Percentiles rank a stretch among this genome's conserved stretches.
phyloP scores from a whole-genome alignment of 192 early-diverging fungal genomes.

The Bifiguratus adelaidae region DNA sequence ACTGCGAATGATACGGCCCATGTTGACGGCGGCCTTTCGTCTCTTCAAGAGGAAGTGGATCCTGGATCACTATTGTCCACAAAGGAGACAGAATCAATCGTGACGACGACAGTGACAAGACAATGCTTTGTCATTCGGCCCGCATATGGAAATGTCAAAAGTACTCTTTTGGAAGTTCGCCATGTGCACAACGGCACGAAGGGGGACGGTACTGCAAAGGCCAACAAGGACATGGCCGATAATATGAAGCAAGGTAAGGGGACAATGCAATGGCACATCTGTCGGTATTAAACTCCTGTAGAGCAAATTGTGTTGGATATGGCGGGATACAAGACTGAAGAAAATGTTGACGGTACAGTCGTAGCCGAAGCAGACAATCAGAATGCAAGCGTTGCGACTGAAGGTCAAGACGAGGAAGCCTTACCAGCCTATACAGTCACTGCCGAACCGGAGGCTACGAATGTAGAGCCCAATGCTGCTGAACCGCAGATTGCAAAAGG shows the following conservation, averaged over 20 bases:
- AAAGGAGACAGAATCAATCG: not conserved
- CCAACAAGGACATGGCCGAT: not conserved
- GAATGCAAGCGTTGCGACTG: too few relatives aligned
- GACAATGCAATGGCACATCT: too few relatives aligned
- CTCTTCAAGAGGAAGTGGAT: constrained; percentile 9
- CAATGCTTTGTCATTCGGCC: constrained; percentile 19
- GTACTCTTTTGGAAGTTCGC: constrained; percentile 12
- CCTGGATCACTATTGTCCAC: constrained; percentile 1
- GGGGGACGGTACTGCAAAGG: not conserved
- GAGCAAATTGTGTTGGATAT: constrained; percentile 36
- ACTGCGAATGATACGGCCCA: not conserved
- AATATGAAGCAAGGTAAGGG: not conserved
- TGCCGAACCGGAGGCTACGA: too few relatives aligned
- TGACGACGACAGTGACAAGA: constrained; percentile 15
- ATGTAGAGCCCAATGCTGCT: too few relatives aligned
- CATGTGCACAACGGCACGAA: constrained; percentile 1
- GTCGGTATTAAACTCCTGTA: too few relatives aligned
- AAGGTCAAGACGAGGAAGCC: too few relatives aligned
- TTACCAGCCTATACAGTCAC: too few relatives aligned
- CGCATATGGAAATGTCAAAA: constrained; percentile 8
- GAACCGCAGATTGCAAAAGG: too few relatives aligned
- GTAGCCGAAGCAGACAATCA: too few relatives aligned
- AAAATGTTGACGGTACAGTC: not conserved
- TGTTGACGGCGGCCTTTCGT: constrained; percentile 5
- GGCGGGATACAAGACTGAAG: constrained; percentile 36